These are phyloP conservation scores for Viola pubescens DNA, from an alignment of 441 rosid species.

Conservation along the genomic window DNA sequence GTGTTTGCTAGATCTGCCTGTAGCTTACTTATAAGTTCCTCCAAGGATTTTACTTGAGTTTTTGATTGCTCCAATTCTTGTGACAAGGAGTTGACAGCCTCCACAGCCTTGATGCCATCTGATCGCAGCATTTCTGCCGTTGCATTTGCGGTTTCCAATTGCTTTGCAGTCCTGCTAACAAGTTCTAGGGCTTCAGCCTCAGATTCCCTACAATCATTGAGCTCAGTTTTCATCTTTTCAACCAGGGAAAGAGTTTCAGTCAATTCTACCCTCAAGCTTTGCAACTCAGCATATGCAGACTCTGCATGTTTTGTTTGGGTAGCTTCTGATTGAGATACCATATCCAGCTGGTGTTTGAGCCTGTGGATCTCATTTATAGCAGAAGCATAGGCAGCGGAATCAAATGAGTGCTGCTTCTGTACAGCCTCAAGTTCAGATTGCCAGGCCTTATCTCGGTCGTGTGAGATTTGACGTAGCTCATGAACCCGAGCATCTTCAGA, in stretches of 20 bases:
- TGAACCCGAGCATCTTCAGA: conserved; percentile 72
- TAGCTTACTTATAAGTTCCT: conserved; percentile 54
- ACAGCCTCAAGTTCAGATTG: conserved; percentile 92
- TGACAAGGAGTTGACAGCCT: conserved; percentile 43
- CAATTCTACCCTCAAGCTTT: conserved; percentile 56
- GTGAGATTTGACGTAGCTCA: conserved; percentile 75
- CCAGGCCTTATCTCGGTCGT: conserved; percentile 88
- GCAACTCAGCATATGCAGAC: conserved; percentile 48
- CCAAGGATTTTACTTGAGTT: conserved; percentile 50
- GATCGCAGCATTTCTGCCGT: conserved; percentile 53
- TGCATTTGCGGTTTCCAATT: conserved; percentile 55
- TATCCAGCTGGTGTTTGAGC: conserved; percentile 73
- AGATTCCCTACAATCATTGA: conserved; percentile 58
- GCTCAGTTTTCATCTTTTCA: conserved; percentile 58
- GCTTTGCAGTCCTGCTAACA: conserved; percentile 46
- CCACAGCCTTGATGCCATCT: conserved; percentile 51
- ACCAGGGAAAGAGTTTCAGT: conserved; percentile 57
- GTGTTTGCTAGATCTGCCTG: conserved; percentile 27
- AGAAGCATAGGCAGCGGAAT: conserved; percentile 65
- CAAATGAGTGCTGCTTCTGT: conserved; percentile 73
- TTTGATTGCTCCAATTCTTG: conserved; percentile 63
- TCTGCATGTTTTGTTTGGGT: conserved; percentile 46
- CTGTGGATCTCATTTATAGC: conserved; percentile 81
- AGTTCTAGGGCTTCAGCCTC: conserved; percentile 67
- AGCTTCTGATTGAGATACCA: conserved; percentile 52